Evolutionary conservation across 768 basidiomycete species (phyloP).

Genomic region (Trametes cubensis): DNA sequence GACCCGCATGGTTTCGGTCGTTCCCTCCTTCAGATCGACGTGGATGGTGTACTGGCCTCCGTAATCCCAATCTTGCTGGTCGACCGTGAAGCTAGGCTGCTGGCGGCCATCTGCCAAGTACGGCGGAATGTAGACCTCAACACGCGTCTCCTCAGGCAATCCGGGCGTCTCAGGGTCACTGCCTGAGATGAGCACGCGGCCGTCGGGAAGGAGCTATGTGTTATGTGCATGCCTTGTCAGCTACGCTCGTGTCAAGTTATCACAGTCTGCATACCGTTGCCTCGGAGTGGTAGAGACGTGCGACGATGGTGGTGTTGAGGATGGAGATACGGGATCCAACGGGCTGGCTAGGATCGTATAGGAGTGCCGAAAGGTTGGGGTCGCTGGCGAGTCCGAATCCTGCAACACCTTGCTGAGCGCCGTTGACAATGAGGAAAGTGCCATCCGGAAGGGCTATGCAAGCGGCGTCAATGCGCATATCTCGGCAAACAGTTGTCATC

Average conservation of each 20-base stretch:
- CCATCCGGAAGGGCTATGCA: constrained; percentile 61
- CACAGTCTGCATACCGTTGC: constrained; percentile 45
- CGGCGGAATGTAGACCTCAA: constrained; percentile 83
- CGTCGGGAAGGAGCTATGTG: constrained; percentile 63
- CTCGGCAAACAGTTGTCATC: no score
- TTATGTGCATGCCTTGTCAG: not conserved
- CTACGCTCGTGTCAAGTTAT: not conserved
- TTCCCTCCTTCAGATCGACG: constrained; percentile 43
- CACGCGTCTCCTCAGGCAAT: constrained; percentile 78
- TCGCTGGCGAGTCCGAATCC: constrained; percentile 72
- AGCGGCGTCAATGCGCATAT: not conserved
- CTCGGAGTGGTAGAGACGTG: constrained; percentile 79
- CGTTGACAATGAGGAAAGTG: constrained; percentile 78
- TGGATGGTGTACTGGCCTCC: constrained; percentile 56
- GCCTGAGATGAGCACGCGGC: constrained; percentile 73
- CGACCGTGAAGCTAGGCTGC: constrained; percentile 65
- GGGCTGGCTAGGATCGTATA: constrained; percentile 70
- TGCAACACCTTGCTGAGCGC: constrained; percentile 68
- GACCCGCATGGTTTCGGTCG: constrained; percentile 52
- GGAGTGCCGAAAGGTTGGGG: constrained; percentile 64
- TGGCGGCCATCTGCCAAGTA: constrained; percentile 68
- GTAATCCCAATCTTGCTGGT: constrained; percentile 64
- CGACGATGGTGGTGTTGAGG: constrained; percentile 66
- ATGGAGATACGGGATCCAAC: constrained; percentile 66
- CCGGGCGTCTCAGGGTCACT: constrained; percentile 66